phyloP scores from a whole-genome alignment of 176 grass and related monocot genomes.

The Bolboschoenus planiculmis region DNA sequence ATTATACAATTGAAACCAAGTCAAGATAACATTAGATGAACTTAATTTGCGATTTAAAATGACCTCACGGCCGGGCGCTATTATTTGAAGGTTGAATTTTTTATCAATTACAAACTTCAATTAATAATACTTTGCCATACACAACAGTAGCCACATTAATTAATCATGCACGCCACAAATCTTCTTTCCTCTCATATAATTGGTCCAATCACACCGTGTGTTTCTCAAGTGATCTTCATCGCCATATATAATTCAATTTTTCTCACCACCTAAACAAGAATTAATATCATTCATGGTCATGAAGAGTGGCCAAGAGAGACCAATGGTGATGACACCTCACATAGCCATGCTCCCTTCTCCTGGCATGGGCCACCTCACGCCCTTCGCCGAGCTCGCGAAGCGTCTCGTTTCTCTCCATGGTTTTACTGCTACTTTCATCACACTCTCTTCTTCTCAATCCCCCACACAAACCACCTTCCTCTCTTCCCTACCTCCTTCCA shows the following conservation, averaged over 20 bases:
- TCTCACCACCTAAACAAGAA: not conserved
- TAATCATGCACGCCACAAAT: no score
- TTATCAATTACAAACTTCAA: not conserved
- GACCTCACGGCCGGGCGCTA: not conserved
- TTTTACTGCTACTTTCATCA: slow-evolving; percentile 17
- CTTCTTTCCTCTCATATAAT: not conserved
- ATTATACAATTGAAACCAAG: not conserved
- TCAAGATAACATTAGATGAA: not conserved
- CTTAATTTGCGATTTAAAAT: not conserved
- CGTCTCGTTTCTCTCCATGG: not conserved
- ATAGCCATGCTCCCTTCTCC: slow-evolving; percentile 16
- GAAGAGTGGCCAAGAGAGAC: not conserved
- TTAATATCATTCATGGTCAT: slow-evolving; percentile 5
- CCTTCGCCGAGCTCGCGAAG: slow-evolving; percentile 5
- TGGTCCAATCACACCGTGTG: not conserved
- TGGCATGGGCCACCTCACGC: slow-evolving; percentile 32
- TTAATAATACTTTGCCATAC: not conserved
- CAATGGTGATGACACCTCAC: slow-evolving; percentile 18
- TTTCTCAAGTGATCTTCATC: not conserved
- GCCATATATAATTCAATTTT: not conserved
- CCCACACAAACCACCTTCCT: not conserved
- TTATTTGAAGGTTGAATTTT: not conserved
- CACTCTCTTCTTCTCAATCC: not conserved
- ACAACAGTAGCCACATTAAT: not conserved
- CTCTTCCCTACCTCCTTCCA: not conserved